Evolutionary conservation across 148 eudicot genomes (phyloP).

Genomic region (Camellia lanceoleosa): DNA sequence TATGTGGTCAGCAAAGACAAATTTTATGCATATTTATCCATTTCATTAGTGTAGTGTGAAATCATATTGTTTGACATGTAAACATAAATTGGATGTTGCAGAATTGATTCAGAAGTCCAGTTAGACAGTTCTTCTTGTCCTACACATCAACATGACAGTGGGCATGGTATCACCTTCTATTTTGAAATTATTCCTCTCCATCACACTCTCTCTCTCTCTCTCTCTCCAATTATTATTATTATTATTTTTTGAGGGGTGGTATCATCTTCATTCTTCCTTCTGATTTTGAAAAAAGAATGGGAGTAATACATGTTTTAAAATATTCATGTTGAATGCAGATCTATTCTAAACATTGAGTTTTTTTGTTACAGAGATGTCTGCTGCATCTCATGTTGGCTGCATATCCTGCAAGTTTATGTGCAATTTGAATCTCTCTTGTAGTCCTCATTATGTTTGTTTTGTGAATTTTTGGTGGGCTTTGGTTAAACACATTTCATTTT

Average conservation of each 20-base stretch:
- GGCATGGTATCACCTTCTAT: conserved; percentile 43
- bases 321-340: background rate
- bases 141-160: conserved; percentile 43
- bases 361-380: background rate
- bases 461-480: background rate
- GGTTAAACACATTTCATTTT: background rate
- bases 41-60: background rate
- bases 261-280: background rate
- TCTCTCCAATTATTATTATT: background rate
- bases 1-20: background rate
- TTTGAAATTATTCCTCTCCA: background rate
- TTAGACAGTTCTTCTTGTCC: conserved; percentile 42
- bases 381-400: background rate
- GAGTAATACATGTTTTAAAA: background rate
- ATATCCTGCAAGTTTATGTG: background rate
- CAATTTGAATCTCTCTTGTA: background rate
- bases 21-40: background rate
- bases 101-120: conserved; percentile 73
- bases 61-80: background rate
- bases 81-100: conserved; percentile 32
- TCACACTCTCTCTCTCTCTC: background rate
- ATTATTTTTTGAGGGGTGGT: background rate
- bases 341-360: background rate
- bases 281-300: background rate
- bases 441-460: background rate